These are phyloP conservation scores for Neopestalotiopsis rosae DNA, from an alignment of 2,329 filamentous ascomycete species.

Conservation along the genomic window DNA sequence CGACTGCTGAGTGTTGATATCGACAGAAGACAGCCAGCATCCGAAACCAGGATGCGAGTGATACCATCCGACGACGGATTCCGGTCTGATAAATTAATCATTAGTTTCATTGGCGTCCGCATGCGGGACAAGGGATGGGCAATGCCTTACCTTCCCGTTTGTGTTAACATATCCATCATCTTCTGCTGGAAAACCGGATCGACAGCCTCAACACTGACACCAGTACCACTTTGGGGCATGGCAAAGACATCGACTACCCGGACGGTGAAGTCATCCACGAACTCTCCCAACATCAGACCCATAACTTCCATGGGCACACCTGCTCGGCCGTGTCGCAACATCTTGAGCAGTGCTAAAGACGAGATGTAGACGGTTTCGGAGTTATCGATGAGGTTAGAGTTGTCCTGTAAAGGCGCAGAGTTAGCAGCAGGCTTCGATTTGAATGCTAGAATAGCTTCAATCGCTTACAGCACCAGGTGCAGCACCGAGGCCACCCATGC, in stretches of 20 bases:
- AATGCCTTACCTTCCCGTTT: conserved; percentile 82
- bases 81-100: conserved; percentile 65
- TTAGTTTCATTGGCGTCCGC: neutral
- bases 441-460: neutral
- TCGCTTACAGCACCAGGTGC: conserved; percentile 65
- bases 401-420: conserved; percentile 67
- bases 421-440: neutral
- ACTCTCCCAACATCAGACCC: conserved; percentile 98
- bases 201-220: conserved; percentile 97
- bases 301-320: conserved; percentile 99
- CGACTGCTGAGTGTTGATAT: conserved; percentile 99
- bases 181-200: conserved; percentile 99
- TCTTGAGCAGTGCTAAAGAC: conserved; percentile 94
- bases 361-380: conserved; percentile 99
- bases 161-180: conserved; percentile 99
- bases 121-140: neutral
- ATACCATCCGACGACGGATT: conserved; percentile 99
- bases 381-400: conserved; percentile 92
- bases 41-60: conserved; percentile 99
- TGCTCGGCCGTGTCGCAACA: conserved; percentile 95
- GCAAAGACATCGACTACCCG: conserved; percentile 98
- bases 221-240: conserved; percentile 98
- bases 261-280: conserved; percentile 98
- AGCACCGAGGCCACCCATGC: conserved; percentile 68
- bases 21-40: conserved; percentile 98